phyloP scores from a whole-genome alignment of 2,329 filamentous ascomycete species.

The Colletotrichum sp. region DNA sequence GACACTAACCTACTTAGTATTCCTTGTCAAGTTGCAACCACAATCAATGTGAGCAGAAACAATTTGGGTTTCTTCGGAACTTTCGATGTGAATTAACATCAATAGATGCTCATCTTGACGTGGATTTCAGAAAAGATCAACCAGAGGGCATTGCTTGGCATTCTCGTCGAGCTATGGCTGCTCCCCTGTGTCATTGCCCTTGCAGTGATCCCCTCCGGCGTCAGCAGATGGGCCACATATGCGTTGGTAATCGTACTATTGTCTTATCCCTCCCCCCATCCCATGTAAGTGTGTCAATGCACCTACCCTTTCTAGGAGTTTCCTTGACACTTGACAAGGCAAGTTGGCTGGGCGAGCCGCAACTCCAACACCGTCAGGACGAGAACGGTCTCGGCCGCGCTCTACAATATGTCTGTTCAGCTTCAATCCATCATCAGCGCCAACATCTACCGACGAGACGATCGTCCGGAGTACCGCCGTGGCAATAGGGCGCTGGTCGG shows the following conservation, averaged over 20 bases:
- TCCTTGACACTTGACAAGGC: constrained; percentile 43
- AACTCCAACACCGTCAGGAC: constrained; percentile 69
- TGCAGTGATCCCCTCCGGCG: constrained; percentile 29
- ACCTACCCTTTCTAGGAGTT: not conserved
- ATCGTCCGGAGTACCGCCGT: constrained; percentile 40
- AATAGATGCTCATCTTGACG: constrained; percentile 23
- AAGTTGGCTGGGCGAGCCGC: constrained; percentile 52
- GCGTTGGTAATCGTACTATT: constrained; percentile 33
- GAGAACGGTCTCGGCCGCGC: constrained; percentile 64
- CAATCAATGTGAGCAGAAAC: not conserved
- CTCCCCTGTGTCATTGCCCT: constrained; percentile 35
- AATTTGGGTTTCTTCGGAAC: not conserved
- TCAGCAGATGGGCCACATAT: constrained; percentile 32
- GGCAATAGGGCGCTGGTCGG: constrained; percentile 23
- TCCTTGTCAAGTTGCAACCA: constrained; percentile 4
- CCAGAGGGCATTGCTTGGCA: constrained; percentile 29
- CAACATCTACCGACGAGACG: constrained; percentile 52
- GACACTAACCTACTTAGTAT: constrained; percentile 44
- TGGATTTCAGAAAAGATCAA: constrained; percentile 34
- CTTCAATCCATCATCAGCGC: constrained; percentile 47
- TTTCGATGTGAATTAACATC: not conserved
- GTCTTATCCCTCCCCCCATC: constrained; percentile 42
- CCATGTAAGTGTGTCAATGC: constrained; percentile 31
- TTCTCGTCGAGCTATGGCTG: constrained; percentile 35
- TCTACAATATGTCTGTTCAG: constrained; percentile 61